A percentile compares a stretch with the other conserved stretches of the same genome.
phyloP scores from a whole-genome alignment of 1,139 yeast species.

The Nakaseomyces delphensis region DNA sequence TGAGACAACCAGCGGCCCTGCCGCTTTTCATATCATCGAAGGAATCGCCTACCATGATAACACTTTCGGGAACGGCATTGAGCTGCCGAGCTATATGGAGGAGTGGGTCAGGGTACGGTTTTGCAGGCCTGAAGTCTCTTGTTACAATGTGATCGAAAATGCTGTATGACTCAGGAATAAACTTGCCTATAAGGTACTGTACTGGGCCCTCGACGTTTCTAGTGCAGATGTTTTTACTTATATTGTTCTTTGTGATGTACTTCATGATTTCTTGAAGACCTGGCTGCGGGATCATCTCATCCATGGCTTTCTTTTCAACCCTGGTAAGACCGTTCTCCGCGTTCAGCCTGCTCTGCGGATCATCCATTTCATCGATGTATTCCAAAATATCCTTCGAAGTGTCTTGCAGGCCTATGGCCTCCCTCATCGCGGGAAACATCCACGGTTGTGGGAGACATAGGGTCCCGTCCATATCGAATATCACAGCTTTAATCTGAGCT shows the following conservation, averaged over 20 bases:
- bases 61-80: constrained; percentile 37
- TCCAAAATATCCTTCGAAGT: constrained; percentile 43
- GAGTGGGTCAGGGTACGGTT: constrained; percentile 55
- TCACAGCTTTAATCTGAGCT: constrained; percentile 39
- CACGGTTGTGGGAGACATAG: constrained; percentile 56
- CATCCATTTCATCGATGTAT: constrained; percentile 38
- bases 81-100: constrained; percentile 43
- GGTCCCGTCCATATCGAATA: constrained; percentile 69
- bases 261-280: constrained; percentile 33
- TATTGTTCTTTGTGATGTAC: constrained; percentile 30
- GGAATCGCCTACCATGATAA: constrained; percentile 66
- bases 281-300: constrained; percentile 46
- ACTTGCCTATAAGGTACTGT: constrained; percentile 38
- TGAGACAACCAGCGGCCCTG: constrained; percentile 46
- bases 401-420: constrained; percentile 42
- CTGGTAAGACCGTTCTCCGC: constrained; percentile 42
- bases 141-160: constrained; percentile 48
- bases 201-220: constrained; percentile 46
- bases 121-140: constrained; percentile 54
- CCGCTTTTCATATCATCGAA: constrained; percentile 58
- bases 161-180: constrained; percentile 33
- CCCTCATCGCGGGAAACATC: constrained; percentile 59
- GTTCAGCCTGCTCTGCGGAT: constrained; percentile 31
- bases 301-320: constrained; percentile 52
- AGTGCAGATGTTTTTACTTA: constrained; percentile 50